phyloP scores from a whole-genome alignment of 495 filamentous ascomycete genomes.

The Neurospora sp. region DNA sequence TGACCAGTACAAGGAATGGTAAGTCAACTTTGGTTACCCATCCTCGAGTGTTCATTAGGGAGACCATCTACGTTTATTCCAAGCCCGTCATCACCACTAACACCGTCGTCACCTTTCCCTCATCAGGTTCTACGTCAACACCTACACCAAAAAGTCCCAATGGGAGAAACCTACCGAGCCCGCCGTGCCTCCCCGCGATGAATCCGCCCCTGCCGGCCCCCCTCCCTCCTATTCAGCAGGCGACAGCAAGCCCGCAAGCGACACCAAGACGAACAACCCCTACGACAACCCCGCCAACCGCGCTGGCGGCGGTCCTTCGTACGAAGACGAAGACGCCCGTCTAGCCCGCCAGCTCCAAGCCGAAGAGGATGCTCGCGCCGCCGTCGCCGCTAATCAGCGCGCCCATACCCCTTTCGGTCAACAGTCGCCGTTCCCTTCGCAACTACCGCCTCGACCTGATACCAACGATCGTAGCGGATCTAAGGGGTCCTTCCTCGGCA shows the following conservation, averaged over 20 bases:
- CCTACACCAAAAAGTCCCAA: slow-evolving; percentile 74
- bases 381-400: slow-evolving; percentile 16
- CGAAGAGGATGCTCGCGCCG: slow-evolving; percentile 62
- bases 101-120: not conserved
- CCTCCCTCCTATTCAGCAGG: slow-evolving; percentile 57
- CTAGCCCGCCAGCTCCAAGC: slow-evolving; percentile 72
- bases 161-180: slow-evolving; percentile 70
- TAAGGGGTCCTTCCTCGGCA: slow-evolving; percentile 41
- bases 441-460: slow-evolving; percentile 30
- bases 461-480: slow-evolving; percentile 26
- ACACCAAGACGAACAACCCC: slow-evolving; percentile 53
- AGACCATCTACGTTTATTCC: not conserved
- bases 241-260: slow-evolving; percentile 28
- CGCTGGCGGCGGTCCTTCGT: slow-evolving; percentile 1
- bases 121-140: slow-evolving; percentile 78
- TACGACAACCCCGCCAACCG: slow-evolving; percentile 35
- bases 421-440: slow-evolving; percentile 18
- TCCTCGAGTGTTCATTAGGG: not conserved
- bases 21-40: slow-evolving; percentile 10
- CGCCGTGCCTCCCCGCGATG: slow-evolving; percentile 34
- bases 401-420: slow-evolving; percentile 1
- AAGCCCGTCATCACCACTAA: not conserved
- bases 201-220: slow-evolving; percentile 35
- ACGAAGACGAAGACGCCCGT: slow-evolving; percentile 56
- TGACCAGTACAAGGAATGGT: slow-evolving; percentile 71